Percentiles rank a stretch among this genome's conserved stretches.
These are phyloP conservation scores for Trapa incisa DNA, from an alignment of 345 rosid genomes.

Conservation along the genomic window DNA sequence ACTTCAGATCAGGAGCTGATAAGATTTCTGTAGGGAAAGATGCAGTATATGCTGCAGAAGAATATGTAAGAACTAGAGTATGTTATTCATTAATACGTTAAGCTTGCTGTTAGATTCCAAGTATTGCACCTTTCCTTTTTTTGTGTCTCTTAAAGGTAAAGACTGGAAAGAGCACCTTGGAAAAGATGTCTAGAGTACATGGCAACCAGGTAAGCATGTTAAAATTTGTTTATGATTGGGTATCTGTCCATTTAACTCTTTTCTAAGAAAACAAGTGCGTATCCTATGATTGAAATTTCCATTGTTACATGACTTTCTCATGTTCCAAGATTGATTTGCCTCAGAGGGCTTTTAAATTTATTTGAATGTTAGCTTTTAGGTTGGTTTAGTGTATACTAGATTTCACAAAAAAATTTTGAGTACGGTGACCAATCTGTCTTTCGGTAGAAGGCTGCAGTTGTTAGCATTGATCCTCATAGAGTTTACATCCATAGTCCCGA, in stretches of 20 bases:
- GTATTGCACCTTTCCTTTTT: slow-evolving; percentile 3
- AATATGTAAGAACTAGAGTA: slow-evolving; percentile 71
- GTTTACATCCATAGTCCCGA: slow-evolving; percentile 54
- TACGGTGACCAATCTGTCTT: slow-evolving; percentile 1
- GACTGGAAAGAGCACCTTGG: slow-evolving; percentile 81
- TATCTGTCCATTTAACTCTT: not conserved
- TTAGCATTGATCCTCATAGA: slow-evolving; percentile 94
- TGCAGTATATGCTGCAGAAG: slow-evolving; percentile 89
- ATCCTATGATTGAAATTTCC: not conserved
- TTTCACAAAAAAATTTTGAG: not conserved
- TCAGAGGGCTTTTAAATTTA: not conserved
- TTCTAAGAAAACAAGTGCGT: not conserved
- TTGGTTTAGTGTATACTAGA: not conserved
- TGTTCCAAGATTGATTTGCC: not conserved
- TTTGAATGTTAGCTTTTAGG: not conserved
- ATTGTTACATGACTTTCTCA: not conserved
- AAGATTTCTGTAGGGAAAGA: slow-evolving; percentile 95
- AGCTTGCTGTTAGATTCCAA: not conserved
- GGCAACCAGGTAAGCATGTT: slow-evolving; percentile 71
- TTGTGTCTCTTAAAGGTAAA: slow-evolving; percentile 40
- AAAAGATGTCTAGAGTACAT: slow-evolving; percentile 84
- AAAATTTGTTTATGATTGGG: not conserved
- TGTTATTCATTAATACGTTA: slow-evolving; percentile 10
- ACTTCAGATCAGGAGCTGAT: slow-evolving; percentile 96
- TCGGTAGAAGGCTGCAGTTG: slow-evolving; percentile 78